Percentiles rank a stretch among this genome's conserved stretches.
Conservation (phyloP, 192 early-diverging fungal species). For the Coemansia asiatica region DNA sequence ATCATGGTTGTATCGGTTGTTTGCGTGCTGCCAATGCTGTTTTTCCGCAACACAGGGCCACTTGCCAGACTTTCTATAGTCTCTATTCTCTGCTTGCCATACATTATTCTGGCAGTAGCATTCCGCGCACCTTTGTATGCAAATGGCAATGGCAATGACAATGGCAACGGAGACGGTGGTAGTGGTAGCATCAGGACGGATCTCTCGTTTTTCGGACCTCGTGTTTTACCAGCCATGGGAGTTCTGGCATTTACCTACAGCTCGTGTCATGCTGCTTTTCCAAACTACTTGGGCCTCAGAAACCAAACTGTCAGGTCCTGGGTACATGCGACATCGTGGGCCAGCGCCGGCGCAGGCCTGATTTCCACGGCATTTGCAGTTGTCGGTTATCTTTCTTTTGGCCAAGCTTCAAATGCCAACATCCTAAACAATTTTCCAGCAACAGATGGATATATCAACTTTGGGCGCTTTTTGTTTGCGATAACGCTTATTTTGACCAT, state of each 20-base stretch:
- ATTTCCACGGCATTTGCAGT: conserved; percentile 62
- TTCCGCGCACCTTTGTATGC: conserved; percentile 57
- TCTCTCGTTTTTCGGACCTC: conserved; percentile 55
- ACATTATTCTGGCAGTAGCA: conserved; percentile 60
- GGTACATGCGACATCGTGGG: conserved; percentile 54
- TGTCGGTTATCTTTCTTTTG: conserved; percentile 63
- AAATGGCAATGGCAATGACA: conserved; percentile 21
- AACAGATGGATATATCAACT: conserved; percentile 59
- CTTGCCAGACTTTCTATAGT: conserved; percentile 58
- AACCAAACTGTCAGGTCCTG: conserved; percentile 55
- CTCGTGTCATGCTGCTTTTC: conserved; percentile 63
- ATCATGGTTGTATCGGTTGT: conserved; percentile 31
- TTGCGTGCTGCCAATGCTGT: conserved; percentile 53
- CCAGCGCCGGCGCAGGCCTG: conserved; percentile 53
- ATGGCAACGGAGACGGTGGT: too few species aligned
- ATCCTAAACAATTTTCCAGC: conserved; percentile 63
- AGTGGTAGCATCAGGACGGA: conserved; percentile 34
- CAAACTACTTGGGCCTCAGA: conserved; percentile 58
- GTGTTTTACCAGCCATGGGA: conserved; percentile 63
- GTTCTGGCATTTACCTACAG: conserved; percentile 65
- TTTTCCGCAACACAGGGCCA: conserved; percentile 64
- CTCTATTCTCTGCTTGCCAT: conserved; percentile 60
- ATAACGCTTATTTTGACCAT: conserved; percentile 61
- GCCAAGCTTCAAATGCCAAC: conserved; percentile 57
- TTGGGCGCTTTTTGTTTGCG: conserved; percentile 60